These are phyloP conservation scores for Metschnikowia aberdeeniae DNA, from an alignment of 805 yeast genomes.

Conservation along the genomic window DNA sequence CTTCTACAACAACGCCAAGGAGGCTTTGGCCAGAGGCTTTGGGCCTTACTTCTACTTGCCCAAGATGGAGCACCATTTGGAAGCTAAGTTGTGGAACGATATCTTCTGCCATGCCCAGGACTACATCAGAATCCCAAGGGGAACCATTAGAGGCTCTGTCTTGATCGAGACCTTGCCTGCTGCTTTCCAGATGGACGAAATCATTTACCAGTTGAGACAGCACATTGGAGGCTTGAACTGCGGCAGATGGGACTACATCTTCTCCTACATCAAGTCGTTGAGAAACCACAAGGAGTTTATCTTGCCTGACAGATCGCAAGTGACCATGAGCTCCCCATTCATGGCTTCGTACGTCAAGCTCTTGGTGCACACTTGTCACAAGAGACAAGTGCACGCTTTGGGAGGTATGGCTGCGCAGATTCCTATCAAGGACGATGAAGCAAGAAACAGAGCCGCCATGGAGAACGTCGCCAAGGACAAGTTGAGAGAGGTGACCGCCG, in stretches of 20 bases:
- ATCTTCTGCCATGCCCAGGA: constrained; percentile 75
- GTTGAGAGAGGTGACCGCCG: constrained; percentile 69
- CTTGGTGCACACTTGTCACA: constrained; percentile 69
- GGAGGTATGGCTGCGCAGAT: constrained; percentile 92
- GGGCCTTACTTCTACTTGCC: constrained; percentile 84
- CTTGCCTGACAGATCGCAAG: constrained; percentile 75
- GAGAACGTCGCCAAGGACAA: constrained; percentile 71
- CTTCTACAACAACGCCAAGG: constrained; percentile 70
- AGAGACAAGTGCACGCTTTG: constrained; percentile 79
- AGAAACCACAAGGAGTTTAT: constrained; percentile 64
- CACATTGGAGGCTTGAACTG: constrained; percentile 81
- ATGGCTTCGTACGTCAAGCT: constrained; percentile 75
- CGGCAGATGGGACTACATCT: constrained; percentile 89
- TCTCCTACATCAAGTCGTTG: constrained; percentile 71
- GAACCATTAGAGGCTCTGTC: constrained; percentile 77
- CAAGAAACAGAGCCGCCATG: constrained; percentile 63
- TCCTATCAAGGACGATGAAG: constrained; percentile 69
- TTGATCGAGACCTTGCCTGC: constrained; percentile 82
- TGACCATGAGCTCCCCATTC: constrained; percentile 77
- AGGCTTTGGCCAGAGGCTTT: constrained; percentile 56
- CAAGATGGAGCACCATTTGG: constrained; percentile 82
- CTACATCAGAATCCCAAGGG: constrained; percentile 61
- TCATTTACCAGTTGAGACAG: constrained; percentile 68
- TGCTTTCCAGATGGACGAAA: constrained; percentile 84
- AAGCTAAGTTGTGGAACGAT: constrained; percentile 82